Percentiles rank a stretch among this genome's conserved stretches.
phyloP scores from a whole-genome alignment of 352 stramenopile species.

The Pythium volutum region DNA sequence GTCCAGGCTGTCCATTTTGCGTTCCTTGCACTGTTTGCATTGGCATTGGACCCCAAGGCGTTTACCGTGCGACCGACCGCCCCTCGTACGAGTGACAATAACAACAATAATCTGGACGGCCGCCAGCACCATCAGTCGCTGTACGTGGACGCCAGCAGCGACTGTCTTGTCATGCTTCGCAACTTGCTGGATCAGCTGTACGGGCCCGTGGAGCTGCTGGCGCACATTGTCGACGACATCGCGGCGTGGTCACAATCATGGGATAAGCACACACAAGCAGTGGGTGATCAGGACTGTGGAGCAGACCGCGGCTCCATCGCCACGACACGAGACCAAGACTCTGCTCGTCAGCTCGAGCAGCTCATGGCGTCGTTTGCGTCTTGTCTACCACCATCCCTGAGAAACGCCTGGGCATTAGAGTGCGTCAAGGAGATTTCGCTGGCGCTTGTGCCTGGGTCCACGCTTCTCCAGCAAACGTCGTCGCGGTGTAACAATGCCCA shows the following conservation, averaged over 20 bases:
- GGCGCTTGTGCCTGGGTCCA: slow-evolving; percentile 32
- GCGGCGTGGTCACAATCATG: slow-evolving; percentile 5
- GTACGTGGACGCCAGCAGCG: slow-evolving; percentile 26
- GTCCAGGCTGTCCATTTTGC: slow-evolving; percentile 32
- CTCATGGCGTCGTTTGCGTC: slow-evolving; percentile 23
- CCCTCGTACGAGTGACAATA: slow-evolving; percentile 3
- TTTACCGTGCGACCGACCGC: slow-evolving; percentile 11
- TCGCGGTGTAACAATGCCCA: slow-evolving; percentile 28
- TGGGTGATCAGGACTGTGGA: neutral
- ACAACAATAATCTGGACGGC: neutral
- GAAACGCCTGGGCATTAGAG: slow-evolving; percentile 45
- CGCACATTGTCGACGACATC: slow-evolving; percentile 17
- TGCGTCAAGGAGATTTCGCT: slow-evolving; percentile 57
- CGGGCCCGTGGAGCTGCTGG: slow-evolving; percentile 15
- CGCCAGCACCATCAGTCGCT: slow-evolving; percentile 25
- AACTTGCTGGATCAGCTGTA: slow-evolving; percentile 41
- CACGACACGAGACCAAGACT: neutral
- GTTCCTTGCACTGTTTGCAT: slow-evolving; percentile 28
- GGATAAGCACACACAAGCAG: neutral
- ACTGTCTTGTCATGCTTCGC: slow-evolving; percentile 52
- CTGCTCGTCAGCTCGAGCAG: neutral
- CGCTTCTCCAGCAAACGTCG: slow-evolving; percentile 21
- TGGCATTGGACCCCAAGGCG: slow-evolving; percentile 18
- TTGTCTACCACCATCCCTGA: slow-evolving; percentile 31
- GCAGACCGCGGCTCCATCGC: neutral